Evolutionary conservation across 495 filamentous ascomycete genomes (phyloP).

Genomic region (Cladorrhinum samala): DNA sequence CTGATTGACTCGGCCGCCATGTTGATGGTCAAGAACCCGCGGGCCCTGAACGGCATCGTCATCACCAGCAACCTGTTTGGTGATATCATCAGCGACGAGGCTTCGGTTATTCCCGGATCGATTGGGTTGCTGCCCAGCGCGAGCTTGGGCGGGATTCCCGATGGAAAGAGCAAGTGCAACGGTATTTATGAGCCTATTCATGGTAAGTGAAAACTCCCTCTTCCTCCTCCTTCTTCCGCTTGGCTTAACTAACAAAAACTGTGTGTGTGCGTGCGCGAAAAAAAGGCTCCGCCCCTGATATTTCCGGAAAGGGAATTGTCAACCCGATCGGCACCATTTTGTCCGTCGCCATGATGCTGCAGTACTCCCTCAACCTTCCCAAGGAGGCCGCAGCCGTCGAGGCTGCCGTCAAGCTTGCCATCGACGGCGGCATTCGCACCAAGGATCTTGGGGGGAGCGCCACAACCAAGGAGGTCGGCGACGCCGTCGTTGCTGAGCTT

Average conservation of each 20-base stretch:
- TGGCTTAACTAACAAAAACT: neutral
- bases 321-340: constrained; percentile 80
- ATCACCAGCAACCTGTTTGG: constrained; percentile 94
- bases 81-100: constrained; percentile 95
- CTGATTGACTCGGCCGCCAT: constrained; percentile 95
- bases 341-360: constrained; percentile 86
- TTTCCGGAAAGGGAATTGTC: constrained; percentile 82
- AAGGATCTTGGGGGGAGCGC: constrained; percentile 71
- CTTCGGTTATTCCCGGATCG: constrained; percentile 89
- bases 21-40: constrained; percentile 94
- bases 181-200: constrained; percentile 99
- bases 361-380: constrained; percentile 76
- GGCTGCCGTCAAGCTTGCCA: constrained; percentile 67
- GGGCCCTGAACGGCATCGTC: constrained; percentile 84
- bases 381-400: constrained; percentile 68
- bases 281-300: constrained; percentile 63
- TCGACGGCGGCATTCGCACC: constrained; percentile 70
- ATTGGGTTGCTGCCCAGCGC: constrained; percentile 88
- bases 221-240: neutral
- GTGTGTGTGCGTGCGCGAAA: too few relatives aligned
- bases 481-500: constrained; percentile 70
- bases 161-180: constrained; percentile 64
- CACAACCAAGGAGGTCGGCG: constrained; percentile 71
- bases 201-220: constrained; percentile 53
- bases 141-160: constrained; percentile 78